Evolutionary conservation across 78 protist genomes (phyloP), one percentile per base, ranked within the genome.

Genomic region (Dictyostelium citrinum): DNA sequence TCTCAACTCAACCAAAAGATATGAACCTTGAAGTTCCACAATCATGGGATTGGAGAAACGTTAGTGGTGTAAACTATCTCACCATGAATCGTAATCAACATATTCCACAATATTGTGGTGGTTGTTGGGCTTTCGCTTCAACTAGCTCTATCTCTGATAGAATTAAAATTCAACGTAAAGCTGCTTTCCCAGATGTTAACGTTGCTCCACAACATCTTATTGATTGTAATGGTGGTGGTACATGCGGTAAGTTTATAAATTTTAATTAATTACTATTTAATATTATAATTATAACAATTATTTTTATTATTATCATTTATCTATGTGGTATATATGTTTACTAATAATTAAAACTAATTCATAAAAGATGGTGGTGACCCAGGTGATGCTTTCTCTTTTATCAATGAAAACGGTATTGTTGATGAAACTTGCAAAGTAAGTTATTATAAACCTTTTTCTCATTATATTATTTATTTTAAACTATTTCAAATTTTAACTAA

Each of bases 151-250:
- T 93, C 20, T 27, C 61, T 29, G 96, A 96, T 82, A 35, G 97
- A 16, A 60, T 96, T 46, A 64, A 64, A 64, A 64, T 64, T 64
- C 72, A 64, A 64, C 31, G 72, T 27, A 64, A 64, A 64, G 72
- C 72, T 10, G 72, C 35, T 20, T 64, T 64, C 72, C 72, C 72
- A 64, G 82, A 86, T 33, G 31, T 88, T 60, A 67, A 58, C 41
- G 51, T 90, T 8, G 39, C 93, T 58, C 81, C 91, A 20, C 97
- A 95, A 60, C 90, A 84, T 17, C 41, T 90, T n/a, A 81, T 95
- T 64, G 45, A 95, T 76, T 95, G 97, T 84, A 60, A 51, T 33
- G 88, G 80, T 74, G 90, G 88, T 72, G 96, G 95, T 33, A 79
- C 95, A 29, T 90, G 97, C 83, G 91, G 76, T 71, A 45, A 27